Conservation (phyloP, 306 rosid genomes). For the Canavalia gladiata region DNA sequence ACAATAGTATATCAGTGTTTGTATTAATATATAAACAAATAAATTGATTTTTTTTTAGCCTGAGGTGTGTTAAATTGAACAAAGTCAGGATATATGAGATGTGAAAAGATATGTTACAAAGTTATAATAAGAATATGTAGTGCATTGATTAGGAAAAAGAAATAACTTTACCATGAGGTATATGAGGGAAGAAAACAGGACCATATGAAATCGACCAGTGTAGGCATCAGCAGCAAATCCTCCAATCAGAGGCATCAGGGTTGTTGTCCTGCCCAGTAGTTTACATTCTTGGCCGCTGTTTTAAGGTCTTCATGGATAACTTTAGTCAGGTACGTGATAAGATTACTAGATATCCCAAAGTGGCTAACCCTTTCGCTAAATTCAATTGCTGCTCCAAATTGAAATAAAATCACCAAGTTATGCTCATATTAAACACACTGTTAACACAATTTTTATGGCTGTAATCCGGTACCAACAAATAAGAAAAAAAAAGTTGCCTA, state of each 20-base stretch:
- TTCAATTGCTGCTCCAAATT: constrained; percentile 51
- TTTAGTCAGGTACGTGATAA: constrained; percentile 57
- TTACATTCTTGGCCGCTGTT: constrained; percentile 63
- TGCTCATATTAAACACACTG: background rate
- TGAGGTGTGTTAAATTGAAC: background rate
- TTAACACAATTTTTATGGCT: background rate
- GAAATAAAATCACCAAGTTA: background rate
- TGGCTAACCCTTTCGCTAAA: constrained; percentile 55
- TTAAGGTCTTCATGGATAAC: constrained; percentile 63
- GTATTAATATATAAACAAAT: background rate
- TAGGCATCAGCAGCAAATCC: constrained; percentile 64
- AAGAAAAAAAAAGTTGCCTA: background rate
- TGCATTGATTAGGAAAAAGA: background rate
- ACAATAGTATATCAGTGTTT: background rate
- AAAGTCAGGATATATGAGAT: too few species aligned
- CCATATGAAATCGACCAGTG: constrained; percentile 57
- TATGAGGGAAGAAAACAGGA: constrained; percentile 53
- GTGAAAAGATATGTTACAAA: background rate
- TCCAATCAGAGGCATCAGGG: constrained; percentile 64
- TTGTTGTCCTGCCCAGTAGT: constrained; percentile 66
- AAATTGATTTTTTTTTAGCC: background rate
- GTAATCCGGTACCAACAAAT: background rate
- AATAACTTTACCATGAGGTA: constrained; percentile 53
- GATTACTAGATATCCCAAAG: constrained; percentile 57
- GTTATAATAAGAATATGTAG: background rate